These are phyloP conservation scores for Leptodontidium sp. DNA, from an alignment of 2,329 filamentous ascomycete species.

Conservation along the genomic window DNA sequence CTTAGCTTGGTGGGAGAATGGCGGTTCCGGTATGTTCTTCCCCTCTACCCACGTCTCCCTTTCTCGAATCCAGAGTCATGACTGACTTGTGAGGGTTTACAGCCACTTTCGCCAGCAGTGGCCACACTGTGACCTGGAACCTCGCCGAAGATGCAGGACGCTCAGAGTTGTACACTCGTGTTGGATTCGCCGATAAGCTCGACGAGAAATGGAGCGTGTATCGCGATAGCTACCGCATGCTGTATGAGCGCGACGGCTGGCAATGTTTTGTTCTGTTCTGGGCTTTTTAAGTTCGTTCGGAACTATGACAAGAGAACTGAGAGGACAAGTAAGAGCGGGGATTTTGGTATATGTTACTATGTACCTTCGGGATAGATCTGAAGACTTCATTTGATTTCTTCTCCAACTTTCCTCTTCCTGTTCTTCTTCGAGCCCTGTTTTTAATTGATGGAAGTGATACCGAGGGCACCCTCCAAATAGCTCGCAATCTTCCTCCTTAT, in stretches of 20 bases:
- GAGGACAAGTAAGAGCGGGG: no score
- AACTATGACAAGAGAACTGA: no score
- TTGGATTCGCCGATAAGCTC: conserved; percentile 9
- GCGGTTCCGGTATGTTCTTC: conserved; percentile 17
- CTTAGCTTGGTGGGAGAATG: conserved; percentile 26
- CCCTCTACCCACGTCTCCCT: background rate
- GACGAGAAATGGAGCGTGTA: conserved; percentile 10
- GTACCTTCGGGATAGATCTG: no score
- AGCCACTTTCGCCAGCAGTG: conserved; percentile 8
- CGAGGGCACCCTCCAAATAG: no score
- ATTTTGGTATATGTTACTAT: no score
- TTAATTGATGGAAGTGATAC: no score
- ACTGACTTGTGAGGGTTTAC: no score
- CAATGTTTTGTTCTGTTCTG: conserved; percentile 1
- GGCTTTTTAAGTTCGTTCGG: conserved; percentile 1
- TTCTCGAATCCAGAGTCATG: no score
- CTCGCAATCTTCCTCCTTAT: background rate
- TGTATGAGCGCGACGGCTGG: conserved; percentile 15
- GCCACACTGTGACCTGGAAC: conserved; percentile 2
- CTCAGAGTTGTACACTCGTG: background rate
- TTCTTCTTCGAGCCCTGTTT: no score
- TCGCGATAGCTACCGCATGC: background rate
- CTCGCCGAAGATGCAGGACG: conserved; percentile 6
- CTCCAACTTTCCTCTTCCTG: no score
- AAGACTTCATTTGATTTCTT: no score